Evolutionary conservation across 768 basidiomycete species (phyloP), one percentile per base, ranked within the genome.

Genomic region (Mycena chlorophos): DNA sequence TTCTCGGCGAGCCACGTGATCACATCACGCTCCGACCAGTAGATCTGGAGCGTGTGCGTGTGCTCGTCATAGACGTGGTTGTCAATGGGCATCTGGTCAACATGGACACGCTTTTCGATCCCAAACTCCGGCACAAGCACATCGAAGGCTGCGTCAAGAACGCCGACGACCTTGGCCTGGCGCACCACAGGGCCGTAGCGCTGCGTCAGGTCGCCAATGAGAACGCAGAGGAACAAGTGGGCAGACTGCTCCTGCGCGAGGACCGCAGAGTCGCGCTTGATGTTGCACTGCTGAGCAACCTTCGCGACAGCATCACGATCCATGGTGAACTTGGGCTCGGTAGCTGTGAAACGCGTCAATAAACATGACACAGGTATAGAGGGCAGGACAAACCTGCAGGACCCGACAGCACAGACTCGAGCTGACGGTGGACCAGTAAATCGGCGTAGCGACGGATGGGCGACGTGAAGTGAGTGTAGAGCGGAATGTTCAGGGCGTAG

Each of bases 31-130:
- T 84, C 81, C 26, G 95, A 96, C 96, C 96, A 98, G 71, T 98
- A 98, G 58, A 98, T 88, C 72, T 94, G 88, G 17, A 99, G 82
- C 20, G 88, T 87, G 72, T 97, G 89, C 2, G 83, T 82, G 72
- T 96, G 95, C 71, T 98, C 96, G 66, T 98, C 95, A 68, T 94
- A 94, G 49, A 98, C 93, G 67, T 94, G 89, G 64, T 96, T 98
- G 62, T 97, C 93, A 55, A 97, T 92, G 23, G 97, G 96, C 92
- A 99, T 97, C 73, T 98, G 94, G 68, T 98, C 97, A 38, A 95
- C 92, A 65, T 98, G 97, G 2, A 98, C 95, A 31, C 97, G 84
- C 78, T 99, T 99, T 77, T 99, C 97, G 63, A 99, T 98, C 28
- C 96, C 93, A 68, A 98, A 98, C 70, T 98, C 97, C 38, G 93